Base-by-base conservation (phyloP, 2,329 filamentous ascomycete genomes). In the Stagonosporopsis vannaccii region DNA sequence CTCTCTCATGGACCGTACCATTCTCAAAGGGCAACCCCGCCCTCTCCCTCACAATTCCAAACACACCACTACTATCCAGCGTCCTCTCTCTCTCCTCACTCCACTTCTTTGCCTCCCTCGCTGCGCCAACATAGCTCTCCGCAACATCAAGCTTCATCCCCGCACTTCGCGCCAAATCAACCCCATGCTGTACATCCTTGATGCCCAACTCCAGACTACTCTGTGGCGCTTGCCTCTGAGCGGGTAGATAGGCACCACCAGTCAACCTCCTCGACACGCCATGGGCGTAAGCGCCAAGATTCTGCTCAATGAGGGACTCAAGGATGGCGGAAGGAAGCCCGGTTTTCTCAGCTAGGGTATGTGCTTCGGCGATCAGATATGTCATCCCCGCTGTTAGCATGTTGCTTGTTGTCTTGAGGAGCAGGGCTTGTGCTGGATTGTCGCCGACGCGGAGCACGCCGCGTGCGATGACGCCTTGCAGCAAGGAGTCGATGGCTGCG, bases 21-120 rank as follows among this genome's bases (percentile, higher is more conserved):
- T 69, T 81, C 62, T 81, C 77, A 66, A 83, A 84, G 0, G 71
- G 62, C 15, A 83, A 52, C 0, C 79, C 80, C 1, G 80, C 77
- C 49, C 79, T 71, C 47, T 61, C 59, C 40, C 81, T 74, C 22
- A 84, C 63, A 22, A 80, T 67, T 0, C 82, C 82, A 69, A 80
- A 85, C 65, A 84, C 75, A n/a, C 78, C 77, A 9, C 79, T 82
- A 9, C 81, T 83, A 67, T 84, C 82, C 23, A 84, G 62, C 1
- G 66, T 62, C 37, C 80, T 69, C 0, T 60, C 70, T 17, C 69
- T 71, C 12, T 67, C 56, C 3, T 74, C 68, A 0, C 75, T 76
- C 60, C 73, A 80, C 1, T 33, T 42, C 25, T 74, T 80, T 0
- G 82, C 82, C 52, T 80, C 74, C 25, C 71, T 60, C 36, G 84